Evolutionary conservation across 2,329 filamentous ascomycete species (phyloP).

Genomic region (Spiromastix sp.): DNA sequence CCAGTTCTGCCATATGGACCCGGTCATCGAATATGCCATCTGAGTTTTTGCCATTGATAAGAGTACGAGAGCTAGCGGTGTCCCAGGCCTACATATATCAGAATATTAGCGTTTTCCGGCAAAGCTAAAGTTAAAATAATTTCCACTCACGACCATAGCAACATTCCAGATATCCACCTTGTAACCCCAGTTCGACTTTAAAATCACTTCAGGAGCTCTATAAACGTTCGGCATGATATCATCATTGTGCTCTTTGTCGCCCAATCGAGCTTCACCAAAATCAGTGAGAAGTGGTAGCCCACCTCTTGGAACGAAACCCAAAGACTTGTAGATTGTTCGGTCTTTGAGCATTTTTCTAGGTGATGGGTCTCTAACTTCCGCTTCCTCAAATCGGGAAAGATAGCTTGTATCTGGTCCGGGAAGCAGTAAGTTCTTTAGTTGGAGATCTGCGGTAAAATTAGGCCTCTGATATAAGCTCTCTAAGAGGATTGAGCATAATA

Average conservation of each 20-base stretch:
- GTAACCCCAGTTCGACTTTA: slow-evolving; percentile 30
- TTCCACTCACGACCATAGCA: slow-evolving; percentile 6
- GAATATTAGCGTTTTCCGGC: background rate
- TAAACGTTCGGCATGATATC: slow-evolving; percentile 9
- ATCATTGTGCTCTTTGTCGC: slow-evolving; percentile 20
- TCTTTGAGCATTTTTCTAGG: slow-evolving; percentile 18
- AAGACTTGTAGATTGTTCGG: slow-evolving; percentile 22
- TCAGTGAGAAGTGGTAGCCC: slow-evolving; percentile 32
- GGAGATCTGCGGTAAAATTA: slow-evolving; percentile 22
- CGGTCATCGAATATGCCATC: background rate
- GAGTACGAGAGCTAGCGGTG: background rate
- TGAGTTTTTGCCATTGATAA: slow-evolving; percentile 3
- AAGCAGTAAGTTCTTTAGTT: slow-evolving; percentile 28
- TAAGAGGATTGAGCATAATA: slow-evolving; percentile 10
- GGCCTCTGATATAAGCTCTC: background rate
- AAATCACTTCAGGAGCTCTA: slow-evolving; percentile 27
- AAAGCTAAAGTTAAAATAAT: too few species aligned
- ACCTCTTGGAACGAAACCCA: slow-evolving; percentile 14
- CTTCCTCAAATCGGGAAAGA: slow-evolving; percentile 18
- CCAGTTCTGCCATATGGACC: slow-evolving; percentile 3
- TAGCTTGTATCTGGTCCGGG: slow-evolving; percentile 7
- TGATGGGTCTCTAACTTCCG: slow-evolving; percentile 17
- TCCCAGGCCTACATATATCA: slow-evolving; percentile 4
- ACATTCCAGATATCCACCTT: slow-evolving; percentile 35
- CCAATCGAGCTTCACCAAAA: slow-evolving; percentile 31